A percentile compares a stretch with the other conserved stretches of the same genome.
These are phyloP conservation scores for Schoenoplectus tabernaemontani DNA, from an alignment of 202 grass and related monocot genomes.

Conservation along the genomic window DNA sequence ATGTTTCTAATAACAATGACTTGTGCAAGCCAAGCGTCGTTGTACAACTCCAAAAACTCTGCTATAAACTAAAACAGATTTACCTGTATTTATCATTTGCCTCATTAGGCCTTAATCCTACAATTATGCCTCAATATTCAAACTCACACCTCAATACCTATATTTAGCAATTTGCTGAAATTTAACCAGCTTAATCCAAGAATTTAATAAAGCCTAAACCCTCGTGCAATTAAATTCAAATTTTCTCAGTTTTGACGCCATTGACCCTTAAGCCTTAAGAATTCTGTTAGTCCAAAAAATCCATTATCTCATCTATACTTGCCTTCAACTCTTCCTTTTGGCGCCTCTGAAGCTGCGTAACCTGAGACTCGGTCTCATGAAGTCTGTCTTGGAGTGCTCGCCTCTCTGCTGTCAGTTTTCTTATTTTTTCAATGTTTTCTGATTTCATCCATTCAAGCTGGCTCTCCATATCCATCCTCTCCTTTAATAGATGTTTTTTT, in stretches of 20 bases:
- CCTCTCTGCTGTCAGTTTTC: constrained; percentile 66
- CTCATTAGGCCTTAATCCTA: not conserved
- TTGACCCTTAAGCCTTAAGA: not conserved
- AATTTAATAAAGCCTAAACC: not conserved
- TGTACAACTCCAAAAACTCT: not conserved
- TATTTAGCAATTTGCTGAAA: not conserved
- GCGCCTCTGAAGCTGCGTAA: constrained; percentile 55
- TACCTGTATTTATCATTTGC: not conserved
- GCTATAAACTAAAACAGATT: not conserved
- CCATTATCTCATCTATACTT: constrained; percentile 12
- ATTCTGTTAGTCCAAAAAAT: not conserved
- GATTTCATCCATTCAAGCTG: constrained; percentile 95
- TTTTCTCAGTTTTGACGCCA: not conserved
- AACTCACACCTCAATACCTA: not conserved
- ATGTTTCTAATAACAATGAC: not conserved
- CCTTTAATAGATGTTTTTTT: constrained; percentile 50
- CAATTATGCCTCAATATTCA: not conserved
- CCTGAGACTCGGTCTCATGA: constrained; percentile 73
- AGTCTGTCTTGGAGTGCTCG: constrained; percentile 63
- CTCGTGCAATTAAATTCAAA: not conserved
- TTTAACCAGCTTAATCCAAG: not conserved
- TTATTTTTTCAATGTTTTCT: constrained; percentile 83
- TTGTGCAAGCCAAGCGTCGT: not conserved
- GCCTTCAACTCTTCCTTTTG: constrained; percentile 89
- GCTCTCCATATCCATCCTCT: constrained; percentile 64